Percentiles rank a stretch among this genome's conserved stretches.
phyloP scores from a whole-genome alignment of 2,329 filamentous ascomycete species.

The Hypoxylon sp. region DNA sequence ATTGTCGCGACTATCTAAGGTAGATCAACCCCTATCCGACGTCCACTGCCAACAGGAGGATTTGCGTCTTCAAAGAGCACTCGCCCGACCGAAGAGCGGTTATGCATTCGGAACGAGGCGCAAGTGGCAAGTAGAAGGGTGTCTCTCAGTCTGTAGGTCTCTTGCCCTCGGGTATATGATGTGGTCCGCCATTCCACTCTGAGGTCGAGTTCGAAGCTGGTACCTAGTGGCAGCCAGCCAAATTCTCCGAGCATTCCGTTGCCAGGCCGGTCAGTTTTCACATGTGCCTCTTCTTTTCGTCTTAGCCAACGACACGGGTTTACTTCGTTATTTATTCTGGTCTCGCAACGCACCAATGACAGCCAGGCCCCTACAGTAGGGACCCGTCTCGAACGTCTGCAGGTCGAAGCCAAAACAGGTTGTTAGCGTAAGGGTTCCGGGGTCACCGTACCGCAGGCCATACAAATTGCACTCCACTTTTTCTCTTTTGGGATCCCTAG shows the following conservation, averaged over 20 bases:
- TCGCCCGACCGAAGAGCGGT: conserved; percentile 21
- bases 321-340: conserved; percentile 20
- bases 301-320: conserved; percentile 11
- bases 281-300: conserved; percentile 20
- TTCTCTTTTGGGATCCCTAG: conserved; percentile 18
- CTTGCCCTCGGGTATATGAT: conserved; percentile 37
- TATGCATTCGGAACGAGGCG: conserved; percentile 35
- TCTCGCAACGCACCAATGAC: conserved; percentile 14
- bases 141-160: background rate
- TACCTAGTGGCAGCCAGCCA: conserved; percentile 11
- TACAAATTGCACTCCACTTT: conserved; percentile 31
- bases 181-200: conserved; percentile 12
- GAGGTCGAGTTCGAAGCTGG: conserved; percentile 9
- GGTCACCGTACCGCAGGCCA: conserved; percentile 19
- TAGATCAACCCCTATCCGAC: conserved; percentile 8
- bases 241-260: conserved; percentile 21
- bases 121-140: conserved; percentile 1
- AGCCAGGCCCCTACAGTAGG: conserved; percentile 14
- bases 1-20: conserved; percentile 13
- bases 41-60: background rate
- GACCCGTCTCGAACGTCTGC: conserved; percentile 29
- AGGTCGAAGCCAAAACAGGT: conserved; percentile 29
- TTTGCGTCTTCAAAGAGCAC: conserved; percentile 16
- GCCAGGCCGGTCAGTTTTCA: conserved; percentile 17
- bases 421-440: conserved; percentile 27